Evolutionary conservation across 2,329 filamentous ascomycete species (phyloP).

Genomic region (Penicillium sp.): DNA sequence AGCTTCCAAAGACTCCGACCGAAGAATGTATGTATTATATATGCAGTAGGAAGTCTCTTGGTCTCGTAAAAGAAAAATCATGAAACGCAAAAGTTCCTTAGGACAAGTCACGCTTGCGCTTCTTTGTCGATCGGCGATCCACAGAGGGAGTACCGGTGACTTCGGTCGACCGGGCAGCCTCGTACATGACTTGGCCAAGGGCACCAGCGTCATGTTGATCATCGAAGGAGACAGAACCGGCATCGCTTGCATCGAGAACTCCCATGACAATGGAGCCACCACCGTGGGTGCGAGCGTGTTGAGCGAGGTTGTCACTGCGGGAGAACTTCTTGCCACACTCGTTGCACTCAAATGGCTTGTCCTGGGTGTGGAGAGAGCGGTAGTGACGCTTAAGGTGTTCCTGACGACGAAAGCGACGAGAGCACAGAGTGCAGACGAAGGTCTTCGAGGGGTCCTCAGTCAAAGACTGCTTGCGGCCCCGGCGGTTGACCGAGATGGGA

Average conservation of each 20-base stretch:
- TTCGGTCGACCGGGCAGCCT: conserved; percentile 67
- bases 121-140: conserved; percentile 62
- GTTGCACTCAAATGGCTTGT: conserved; percentile 96
- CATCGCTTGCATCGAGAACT: conserved; percentile 70
- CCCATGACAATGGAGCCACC: conserved; percentile 88
- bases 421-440: conserved; percentile 94
- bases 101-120: conserved; percentile 69
- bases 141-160: conserved; percentile 50
- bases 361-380: conserved; percentile 94
- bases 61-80: conserved; percentile 33
- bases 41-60: conserved; percentile 38
- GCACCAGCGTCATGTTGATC: conserved; percentile 61
- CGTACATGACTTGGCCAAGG: conserved; percentile 76
- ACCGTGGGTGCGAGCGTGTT: conserved; percentile 92
- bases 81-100: conserved; percentile 36
- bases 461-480: conserved; percentile 95
- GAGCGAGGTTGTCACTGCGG: conserved; percentile 91
- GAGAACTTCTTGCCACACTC: conserved; percentile 99
- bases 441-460: conserved; percentile 98
- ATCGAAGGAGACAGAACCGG: conserved; percentile 39
- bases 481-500: conserved; percentile 69
- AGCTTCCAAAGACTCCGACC: conserved; percentile 24
- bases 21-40: conserved; percentile 30
- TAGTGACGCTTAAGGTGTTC: conserved; percentile 99
- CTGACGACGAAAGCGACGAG: conserved; percentile 93